A percentile compares a stretch with the other conserved stretches of the same genome.
Conservation (phyloP, 225 moss, liverwort and hornwort genomes). For the Neckera pumila region DNA sequence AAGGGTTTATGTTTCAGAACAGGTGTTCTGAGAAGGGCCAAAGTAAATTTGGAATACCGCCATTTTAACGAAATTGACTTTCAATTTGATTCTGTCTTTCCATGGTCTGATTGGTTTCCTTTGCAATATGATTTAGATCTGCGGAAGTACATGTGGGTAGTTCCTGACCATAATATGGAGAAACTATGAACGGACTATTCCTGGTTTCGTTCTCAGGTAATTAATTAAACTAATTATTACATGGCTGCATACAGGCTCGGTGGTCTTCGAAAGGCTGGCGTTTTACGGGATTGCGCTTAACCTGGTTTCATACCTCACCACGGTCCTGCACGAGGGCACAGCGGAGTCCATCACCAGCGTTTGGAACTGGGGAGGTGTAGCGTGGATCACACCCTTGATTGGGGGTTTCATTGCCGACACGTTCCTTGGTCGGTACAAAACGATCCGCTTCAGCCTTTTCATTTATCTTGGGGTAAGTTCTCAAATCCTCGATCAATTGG, state of each 20-base stretch:
- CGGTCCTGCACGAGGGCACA: slow-evolving; percentile 26
- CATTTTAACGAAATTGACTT: background rate
- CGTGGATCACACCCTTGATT: slow-evolving; percentile 41
- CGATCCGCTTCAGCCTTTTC: slow-evolving; percentile 20
- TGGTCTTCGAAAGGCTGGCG: slow-evolving; percentile 26
- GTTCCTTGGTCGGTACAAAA: slow-evolving; percentile 45
- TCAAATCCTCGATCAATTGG: background rate
- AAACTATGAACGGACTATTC: background rate
- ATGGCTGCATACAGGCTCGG: background rate
- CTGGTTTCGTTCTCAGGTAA: background rate
- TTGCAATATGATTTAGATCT: background rate
- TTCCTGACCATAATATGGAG: background rate
- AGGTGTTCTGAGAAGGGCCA: background rate
- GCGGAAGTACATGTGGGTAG: background rate
- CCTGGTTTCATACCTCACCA: slow-evolving; percentile 35
- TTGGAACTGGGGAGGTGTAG: slow-evolving; percentile 49
- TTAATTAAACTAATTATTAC: background rate
- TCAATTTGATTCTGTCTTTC: background rate
- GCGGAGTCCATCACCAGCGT: slow-evolving; percentile 30
- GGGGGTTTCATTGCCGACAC: slow-evolving; percentile 78
- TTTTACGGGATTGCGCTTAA: slow-evolving; percentile 32
- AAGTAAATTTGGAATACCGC: background rate
- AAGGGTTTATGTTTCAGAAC: background rate
- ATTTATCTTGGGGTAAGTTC: slow-evolving; percentile 16
- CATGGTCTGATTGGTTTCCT: background rate